Evolutionary conservation across 2,329 filamentous ascomycete genomes (phyloP).

Genomic region (Cercospora sp.): DNA sequence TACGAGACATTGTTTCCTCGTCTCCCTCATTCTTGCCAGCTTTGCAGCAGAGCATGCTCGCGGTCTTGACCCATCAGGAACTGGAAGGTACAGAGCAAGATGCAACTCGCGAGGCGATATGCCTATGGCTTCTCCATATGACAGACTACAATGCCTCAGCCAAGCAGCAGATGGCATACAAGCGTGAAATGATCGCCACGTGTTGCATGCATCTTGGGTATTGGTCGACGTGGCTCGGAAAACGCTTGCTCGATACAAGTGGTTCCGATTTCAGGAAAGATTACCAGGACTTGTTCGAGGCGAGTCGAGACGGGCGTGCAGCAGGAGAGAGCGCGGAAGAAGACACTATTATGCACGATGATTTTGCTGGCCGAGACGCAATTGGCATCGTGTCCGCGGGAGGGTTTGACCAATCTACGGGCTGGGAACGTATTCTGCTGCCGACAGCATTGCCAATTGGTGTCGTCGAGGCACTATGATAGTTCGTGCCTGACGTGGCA

Average conservation of each 20-base stretch:
- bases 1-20: constrained; percentile 40
- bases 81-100: constrained; percentile 20
- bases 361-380: not conserved
- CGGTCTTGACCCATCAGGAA: constrained; percentile 35
- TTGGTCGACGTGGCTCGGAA: constrained; percentile 43
- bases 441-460: constrained; percentile 25
- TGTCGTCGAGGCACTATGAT: constrained; percentile 17
- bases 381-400: not conserved
- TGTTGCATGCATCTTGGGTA: constrained; percentile 42
- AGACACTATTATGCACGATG: constrained; percentile 14
- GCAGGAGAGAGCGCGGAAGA: not conserved
- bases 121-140: constrained; percentile 53
- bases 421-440: constrained; percentile 22
- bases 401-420: not conserved
- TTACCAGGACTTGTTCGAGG: constrained; percentile 41
- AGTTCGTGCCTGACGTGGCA: constrained; percentile 6
- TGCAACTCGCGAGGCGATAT: constrained; percentile 45
- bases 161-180: constrained; percentile 10
- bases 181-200: constrained; percentile 27
- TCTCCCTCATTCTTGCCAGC: constrained; percentile 41
- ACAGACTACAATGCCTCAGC: constrained; percentile 36
- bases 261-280: constrained; percentile 29
- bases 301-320: constrained; percentile 28
- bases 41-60: constrained; percentile 44
- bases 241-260: constrained; percentile 33